phyloP scores from a whole-genome alignment of 225 moss, liverwort and hornwort species.

The Sphagnum contortum region DNA sequence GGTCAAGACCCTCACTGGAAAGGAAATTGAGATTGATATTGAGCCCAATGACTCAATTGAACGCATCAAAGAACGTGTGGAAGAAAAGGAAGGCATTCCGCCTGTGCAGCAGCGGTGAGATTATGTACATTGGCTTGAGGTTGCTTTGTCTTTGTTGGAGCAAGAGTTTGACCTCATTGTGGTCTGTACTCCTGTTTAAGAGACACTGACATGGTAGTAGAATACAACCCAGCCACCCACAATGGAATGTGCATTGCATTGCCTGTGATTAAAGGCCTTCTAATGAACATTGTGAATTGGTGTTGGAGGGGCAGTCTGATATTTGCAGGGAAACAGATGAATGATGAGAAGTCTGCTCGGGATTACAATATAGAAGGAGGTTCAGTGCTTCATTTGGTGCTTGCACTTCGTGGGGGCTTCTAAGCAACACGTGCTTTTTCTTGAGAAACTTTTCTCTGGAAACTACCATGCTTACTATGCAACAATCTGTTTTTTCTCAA shows the following conservation, averaged over 20 bases:
- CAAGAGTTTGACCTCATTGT: neutral
- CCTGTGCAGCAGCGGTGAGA: slow-evolving; percentile 90
- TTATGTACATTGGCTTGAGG: no score
- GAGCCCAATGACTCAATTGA: slow-evolving; percentile 93
- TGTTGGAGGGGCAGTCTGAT: slow-evolving; percentile 52
- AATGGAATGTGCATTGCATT: neutral
- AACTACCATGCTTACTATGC: no score
- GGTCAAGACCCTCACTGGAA: slow-evolving; percentile 93
- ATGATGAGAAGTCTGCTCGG: slow-evolving; percentile 90
- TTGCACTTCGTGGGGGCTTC: slow-evolving; percentile 92
- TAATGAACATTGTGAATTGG: neutral
- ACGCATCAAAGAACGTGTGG: slow-evolving; percentile 97
- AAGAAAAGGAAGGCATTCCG: slow-evolving; percentile 98
- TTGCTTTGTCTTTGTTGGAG: neutral
- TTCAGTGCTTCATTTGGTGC: slow-evolving; percentile 95
- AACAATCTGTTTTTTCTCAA: no score
- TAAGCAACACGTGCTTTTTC: slow-evolving; percentile 11
- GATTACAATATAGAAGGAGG: slow-evolving; percentile 99
- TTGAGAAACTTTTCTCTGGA: no score
- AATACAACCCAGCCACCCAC: no score
- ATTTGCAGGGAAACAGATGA: slow-evolving; percentile 99
- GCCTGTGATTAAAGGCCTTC: neutral
- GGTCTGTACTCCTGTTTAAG: neutral
- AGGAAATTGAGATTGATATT: slow-evolving; percentile 98
- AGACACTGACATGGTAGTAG: no score